These are phyloP conservation scores for Blastomyces emzantsi DNA, from an alignment of 2,329 filamentous ascomycete genomes.

Conservation along the genomic window DNA sequence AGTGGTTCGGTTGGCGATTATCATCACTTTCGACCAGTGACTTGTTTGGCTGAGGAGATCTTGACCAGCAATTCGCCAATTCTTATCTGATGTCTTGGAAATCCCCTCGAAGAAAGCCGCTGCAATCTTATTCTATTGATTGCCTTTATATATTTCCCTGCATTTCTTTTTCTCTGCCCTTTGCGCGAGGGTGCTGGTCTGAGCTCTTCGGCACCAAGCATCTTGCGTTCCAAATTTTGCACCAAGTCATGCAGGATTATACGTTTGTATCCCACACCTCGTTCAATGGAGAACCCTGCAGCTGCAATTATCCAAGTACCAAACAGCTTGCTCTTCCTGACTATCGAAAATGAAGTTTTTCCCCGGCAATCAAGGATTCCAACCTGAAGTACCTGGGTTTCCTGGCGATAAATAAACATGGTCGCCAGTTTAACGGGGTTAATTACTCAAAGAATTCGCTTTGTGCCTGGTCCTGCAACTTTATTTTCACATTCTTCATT, in stretches of 20 bases:
- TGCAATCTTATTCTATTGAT: neutral
- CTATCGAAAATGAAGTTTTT: neutral
- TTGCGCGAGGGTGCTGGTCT: neutral
- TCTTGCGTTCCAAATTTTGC: neutral
- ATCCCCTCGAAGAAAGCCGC: neutral
- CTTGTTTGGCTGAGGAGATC: neutral
- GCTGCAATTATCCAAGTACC: neutral
- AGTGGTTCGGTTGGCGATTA: neutral
- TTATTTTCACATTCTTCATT: neutral
- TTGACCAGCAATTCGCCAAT: neutral
- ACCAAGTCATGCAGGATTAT: neutral
- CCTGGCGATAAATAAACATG: neutral
- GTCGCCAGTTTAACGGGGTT: neutral
- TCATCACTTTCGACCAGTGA: neutral
- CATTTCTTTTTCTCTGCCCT: neutral
- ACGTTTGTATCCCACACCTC: neutral
- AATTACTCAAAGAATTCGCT: neutral
- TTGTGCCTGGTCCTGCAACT: neutral
- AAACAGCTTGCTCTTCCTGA: neutral
- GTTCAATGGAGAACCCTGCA: neutral
- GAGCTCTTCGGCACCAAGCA: neutral
- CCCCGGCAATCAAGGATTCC: no score
- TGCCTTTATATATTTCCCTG: neutral
- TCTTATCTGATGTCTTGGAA: neutral
- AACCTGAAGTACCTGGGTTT: neutral